Evolutionary conservation across 1,284 basidiomycete genomes (phyloP), one percentile per base, ranked within the genome.

Genomic region (Ceratobasidium sp.): DNA sequence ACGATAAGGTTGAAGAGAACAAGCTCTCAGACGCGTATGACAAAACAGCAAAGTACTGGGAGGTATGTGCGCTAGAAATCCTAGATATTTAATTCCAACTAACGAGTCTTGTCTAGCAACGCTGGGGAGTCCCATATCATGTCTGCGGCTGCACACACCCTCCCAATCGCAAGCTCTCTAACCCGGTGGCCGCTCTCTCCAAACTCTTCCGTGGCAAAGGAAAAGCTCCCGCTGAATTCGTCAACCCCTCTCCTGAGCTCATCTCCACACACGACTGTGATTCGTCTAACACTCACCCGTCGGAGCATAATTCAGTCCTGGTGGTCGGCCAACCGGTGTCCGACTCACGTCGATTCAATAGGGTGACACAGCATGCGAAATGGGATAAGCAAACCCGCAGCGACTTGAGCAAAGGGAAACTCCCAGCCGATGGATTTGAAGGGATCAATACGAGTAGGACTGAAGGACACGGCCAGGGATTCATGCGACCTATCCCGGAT

Each of bases 1-100:
- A 81, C 66, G 80, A 81, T 72, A 79, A 78, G 62, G 78, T 81
- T n/a, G 78, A 79, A 62, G 78, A 80, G 44, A 73, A 47, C 2
- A 69, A 77, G 7, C 75, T 81, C 3, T 76, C 76, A 7, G 77
- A 63, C 17, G 77, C 76, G 1, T 81, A 78, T 63, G 79, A 81
- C 50, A 62, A 75, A 27, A 81, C 80, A 2, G 80, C 80, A 1
- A 48, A 63, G 15, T 75, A 77, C 0, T 81, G 80, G 80, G 63
- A 76, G 75, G 77, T 78, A 45, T 7, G 19, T n/a, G n/a, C n/a
- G n/a, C n/a, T n/a, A n/a, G n/a, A n/a, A n/a, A 5, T 53, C 9
- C 15, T 17, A 41, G 6, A 24, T 36, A 0, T 47, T 41, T 41
- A 53, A 4, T 24, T 9, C 11, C 22, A 31, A n/a, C 24, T 45